Evolutionary conservation across 768 basidiomycete species (phyloP).

Genomic region (Agaricus subrufescens): DNA sequence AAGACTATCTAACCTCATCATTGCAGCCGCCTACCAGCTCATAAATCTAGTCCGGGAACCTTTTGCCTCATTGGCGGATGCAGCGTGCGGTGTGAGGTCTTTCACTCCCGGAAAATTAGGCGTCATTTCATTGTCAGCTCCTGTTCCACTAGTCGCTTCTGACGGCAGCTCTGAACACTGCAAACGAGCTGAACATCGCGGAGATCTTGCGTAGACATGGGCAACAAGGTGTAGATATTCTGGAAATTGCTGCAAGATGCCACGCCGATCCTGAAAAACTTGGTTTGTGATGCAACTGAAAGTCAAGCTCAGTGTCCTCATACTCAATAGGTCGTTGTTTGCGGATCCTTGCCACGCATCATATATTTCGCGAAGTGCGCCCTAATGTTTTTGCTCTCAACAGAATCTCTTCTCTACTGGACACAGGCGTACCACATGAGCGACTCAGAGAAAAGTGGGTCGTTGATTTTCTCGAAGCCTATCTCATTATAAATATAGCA

Average conservation of each 20-base stretch:
- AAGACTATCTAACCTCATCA: background rate
- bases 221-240: background rate
- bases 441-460: background rate
- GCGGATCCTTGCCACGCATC: constrained; percentile 19
- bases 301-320: background rate
- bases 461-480: background rate
- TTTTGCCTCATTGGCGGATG: background rate
- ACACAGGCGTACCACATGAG: constrained; percentile 8
- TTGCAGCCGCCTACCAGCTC: constrained; percentile 8
- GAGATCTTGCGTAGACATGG: background rate
- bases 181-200: constrained; percentile 8
- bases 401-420: constrained; percentile 15
- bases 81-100: constrained; percentile 3
- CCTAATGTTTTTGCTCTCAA: constrained; percentile 23
- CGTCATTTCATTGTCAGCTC: background rate
- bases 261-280: constrained; percentile 5
- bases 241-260: background rate
- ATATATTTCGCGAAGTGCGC: constrained; percentile 20
- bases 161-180: constrained; percentile 7
- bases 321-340: constrained; percentile 16
- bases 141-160: constrained; percentile 1
- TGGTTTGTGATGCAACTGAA: background rate
- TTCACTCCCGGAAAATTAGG: too few species aligned
- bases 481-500: background rate
- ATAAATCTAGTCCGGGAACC: constrained; percentile 7